Percentiles rank a stretch among this genome's conserved stretches.
Conservation (phyloP, 78 protist species). For the Guillardia theta region DNA sequence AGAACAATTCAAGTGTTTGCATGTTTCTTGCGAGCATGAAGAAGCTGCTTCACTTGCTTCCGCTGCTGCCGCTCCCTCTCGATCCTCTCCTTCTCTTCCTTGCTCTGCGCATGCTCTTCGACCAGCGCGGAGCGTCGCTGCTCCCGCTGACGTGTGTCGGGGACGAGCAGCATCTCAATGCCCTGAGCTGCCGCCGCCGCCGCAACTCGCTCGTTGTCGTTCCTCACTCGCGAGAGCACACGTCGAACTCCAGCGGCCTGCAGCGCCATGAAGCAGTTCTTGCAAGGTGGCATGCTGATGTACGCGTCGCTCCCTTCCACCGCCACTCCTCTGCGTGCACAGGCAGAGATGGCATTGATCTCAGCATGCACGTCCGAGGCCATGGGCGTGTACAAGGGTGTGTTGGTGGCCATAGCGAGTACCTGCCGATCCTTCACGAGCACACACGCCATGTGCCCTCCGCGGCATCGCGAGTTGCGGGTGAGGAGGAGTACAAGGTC, state of each 20-base stretch:
- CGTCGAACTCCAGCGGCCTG: neutral
- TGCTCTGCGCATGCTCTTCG: too few species aligned
- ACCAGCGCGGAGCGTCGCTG: neutral
- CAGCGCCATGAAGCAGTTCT: conserved; percentile 16
- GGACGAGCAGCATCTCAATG: neutral
- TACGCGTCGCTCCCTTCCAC: neutral
- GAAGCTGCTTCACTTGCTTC: too few species aligned
- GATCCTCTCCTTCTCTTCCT: too few species aligned
- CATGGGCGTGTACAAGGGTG: neutral
- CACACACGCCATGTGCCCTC: neutral
- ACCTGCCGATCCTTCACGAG: neutral
- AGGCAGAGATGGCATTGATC: neutral
- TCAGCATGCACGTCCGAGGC: neutral
- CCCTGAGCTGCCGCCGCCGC: neutral
- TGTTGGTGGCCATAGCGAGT: neutral
- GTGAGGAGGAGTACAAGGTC: neutral
- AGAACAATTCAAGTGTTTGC: too few species aligned
- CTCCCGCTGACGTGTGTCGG: neutral
- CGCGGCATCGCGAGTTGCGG: neutral
- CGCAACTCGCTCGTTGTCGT: neutral
- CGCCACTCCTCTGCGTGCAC: neutral
- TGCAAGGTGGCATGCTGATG: neutral
- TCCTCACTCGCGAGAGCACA: neutral
- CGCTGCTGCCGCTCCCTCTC: too few species aligned
- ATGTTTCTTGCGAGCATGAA: too few species aligned